Percentiles rank a stretch among this genome's conserved stretches.
phyloP scores from a whole-genome alignment of 352 stramenopile species.

The Globisporangium emineosum region DNA sequence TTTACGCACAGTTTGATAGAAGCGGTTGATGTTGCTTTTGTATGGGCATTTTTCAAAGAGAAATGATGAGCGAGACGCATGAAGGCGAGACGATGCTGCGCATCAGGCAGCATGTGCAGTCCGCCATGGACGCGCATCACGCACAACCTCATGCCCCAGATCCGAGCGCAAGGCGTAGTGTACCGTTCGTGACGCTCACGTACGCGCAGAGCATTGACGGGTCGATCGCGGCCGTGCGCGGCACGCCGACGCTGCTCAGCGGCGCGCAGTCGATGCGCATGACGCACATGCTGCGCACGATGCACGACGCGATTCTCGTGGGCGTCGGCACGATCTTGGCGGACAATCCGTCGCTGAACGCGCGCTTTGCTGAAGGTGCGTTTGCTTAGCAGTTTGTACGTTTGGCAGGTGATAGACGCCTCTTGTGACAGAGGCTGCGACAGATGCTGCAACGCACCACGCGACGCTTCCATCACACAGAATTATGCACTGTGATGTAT shows the following conservation, averaged over 20 bases:
- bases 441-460: not conserved
- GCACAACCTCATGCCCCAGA: not conserved
- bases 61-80: not conserved
- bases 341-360: conserved; percentile 88
- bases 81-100: conserved; percentile 3
- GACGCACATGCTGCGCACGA: conserved; percentile 82
- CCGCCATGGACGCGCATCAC: conserved; percentile 1
- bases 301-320: conserved; percentile 88
- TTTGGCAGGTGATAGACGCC: not conserved
- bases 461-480: not conserved
- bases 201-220: conserved; percentile 91
- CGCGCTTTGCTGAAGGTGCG: conserved; percentile 53
- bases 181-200: conserved; percentile 74
- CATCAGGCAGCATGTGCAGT: conserved; percentile 11
- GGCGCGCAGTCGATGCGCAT: conserved; percentile 76
- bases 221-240: conserved; percentile 63
- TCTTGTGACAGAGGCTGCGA: not conserved
- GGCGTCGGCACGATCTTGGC: conserved; percentile 80
- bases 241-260: conserved; percentile 68
- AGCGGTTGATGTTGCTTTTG: not conserved
- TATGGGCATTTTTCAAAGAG: not conserved
- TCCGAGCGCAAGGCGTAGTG: not conserved
- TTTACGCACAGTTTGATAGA: not conserved
- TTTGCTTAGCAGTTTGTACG: not conserved
- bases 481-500: not conserved